Conservation (phyloP, 331 rosid genomes). For the Prunus yedoensis region DNA sequence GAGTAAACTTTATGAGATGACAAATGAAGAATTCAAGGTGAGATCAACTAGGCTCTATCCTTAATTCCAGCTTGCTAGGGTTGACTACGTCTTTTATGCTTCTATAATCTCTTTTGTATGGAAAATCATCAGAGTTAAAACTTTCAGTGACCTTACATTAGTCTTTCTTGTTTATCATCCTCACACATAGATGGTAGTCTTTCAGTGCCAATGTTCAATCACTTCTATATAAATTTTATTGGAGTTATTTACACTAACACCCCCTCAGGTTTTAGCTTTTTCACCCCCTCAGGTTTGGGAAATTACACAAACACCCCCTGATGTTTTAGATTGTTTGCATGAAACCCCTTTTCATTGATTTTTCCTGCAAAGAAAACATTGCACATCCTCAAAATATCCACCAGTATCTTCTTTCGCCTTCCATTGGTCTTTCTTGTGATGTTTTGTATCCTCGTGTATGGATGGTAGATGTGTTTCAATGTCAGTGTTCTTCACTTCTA, state of each 20-base stretch:
- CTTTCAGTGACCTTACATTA: not conserved
- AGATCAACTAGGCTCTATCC: constrained; percentile 18
- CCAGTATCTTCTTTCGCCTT: not conserved
- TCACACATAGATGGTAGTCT: not conserved
- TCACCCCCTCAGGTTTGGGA: too few relatives aligned
- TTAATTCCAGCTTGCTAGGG: not conserved
- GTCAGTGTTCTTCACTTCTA: not conserved
- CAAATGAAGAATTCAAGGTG: constrained; percentile 85
- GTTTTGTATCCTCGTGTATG: not conserved
- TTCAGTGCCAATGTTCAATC: not conserved
- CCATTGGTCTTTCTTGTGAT: not conserved
- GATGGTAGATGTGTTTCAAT: not conserved
- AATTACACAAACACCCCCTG: too few relatives aligned
- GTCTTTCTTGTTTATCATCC: not conserved
- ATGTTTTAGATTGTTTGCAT: too few relatives aligned
- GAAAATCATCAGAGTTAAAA: not conserved
- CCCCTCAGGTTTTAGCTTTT: too few relatives aligned
- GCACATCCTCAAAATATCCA: not conserved
- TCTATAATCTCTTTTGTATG: not conserved
- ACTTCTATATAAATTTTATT: too few relatives aligned
- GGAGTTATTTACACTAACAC: too few relatives aligned
- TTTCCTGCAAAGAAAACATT: too few relatives aligned
- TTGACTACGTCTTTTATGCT: not conserved
- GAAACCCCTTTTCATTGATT: too few relatives aligned
- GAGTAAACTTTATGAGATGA: constrained; percentile 66